These are phyloP conservation scores for Epichloe amarillans DNA, from an alignment of 2,329 filamentous ascomycete species.

Conservation along the genomic window DNA sequence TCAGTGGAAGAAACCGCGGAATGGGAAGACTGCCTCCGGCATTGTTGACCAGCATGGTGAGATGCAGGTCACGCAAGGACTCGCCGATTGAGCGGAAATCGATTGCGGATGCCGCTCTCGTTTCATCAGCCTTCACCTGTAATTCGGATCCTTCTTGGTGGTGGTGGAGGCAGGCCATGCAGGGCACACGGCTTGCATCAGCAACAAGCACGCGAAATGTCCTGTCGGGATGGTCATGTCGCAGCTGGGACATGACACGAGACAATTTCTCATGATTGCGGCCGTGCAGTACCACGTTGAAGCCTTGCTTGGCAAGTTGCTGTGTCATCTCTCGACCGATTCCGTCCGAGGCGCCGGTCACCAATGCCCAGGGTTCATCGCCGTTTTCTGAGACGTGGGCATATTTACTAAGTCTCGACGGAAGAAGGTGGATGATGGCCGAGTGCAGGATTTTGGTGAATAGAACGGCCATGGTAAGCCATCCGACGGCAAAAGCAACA, in stretches of 20 bases:
- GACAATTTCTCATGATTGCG: constrained; percentile 35
- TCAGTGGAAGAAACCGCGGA: constrained; percentile 22
- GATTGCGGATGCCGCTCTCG: too few species aligned
- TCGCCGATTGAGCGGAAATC: constrained; percentile 6
- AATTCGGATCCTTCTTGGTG: constrained; percentile 6
- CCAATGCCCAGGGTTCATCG: constrained; percentile 19
- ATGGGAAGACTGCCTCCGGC: constrained; percentile 17
- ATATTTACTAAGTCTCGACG: neutral
- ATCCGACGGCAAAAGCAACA: neutral
- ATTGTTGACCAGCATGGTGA: constrained; percentile 45
- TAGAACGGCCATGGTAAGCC: neutral
- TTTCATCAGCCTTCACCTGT: constrained; percentile 7
- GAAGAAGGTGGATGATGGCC: neutral
- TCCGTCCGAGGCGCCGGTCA: constrained; percentile 42
- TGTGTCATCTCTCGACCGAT: constrained; percentile 36
- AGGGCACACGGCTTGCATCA: constrained; percentile 21
- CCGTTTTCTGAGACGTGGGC: neutral
- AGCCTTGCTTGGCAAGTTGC: constrained; percentile 36
- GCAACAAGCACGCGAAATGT: constrained; percentile 28
- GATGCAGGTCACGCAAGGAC: constrained; percentile 18
- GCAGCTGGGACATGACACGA: constrained; percentile 25
- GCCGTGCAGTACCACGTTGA: constrained; percentile 46
- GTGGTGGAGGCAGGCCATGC: neutral
- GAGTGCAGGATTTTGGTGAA: neutral
- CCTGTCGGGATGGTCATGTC: constrained; percentile 23